phyloP scores from a whole-genome alignment of 768 basidiomycete genomes.

The Calocybe indica region DNA sequence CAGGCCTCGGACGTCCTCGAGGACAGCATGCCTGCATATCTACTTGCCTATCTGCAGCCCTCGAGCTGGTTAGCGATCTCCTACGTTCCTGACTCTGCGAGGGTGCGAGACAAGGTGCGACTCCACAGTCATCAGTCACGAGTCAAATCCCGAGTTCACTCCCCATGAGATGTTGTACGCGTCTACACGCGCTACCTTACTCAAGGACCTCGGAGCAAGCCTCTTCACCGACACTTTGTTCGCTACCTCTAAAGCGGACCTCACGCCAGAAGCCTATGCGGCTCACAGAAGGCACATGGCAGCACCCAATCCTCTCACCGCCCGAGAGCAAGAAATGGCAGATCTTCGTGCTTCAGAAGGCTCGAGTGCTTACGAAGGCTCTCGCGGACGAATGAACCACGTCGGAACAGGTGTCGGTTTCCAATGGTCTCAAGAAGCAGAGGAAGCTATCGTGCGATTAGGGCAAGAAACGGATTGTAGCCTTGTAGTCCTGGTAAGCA shows the following conservation, averaged over 20 bases:
- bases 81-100: constrained; percentile 81
- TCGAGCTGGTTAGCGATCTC: constrained; percentile 68
- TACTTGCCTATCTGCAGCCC: constrained; percentile 59
- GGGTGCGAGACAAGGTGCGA: constrained; percentile 74
- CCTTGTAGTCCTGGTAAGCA: constrained; percentile 63
- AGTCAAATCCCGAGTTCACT: constrained; percentile 1
- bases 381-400: constrained; percentile 47
- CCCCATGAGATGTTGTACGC: constrained; percentile 78
- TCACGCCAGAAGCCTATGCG: constrained; percentile 65
- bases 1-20: constrained; percentile 46
- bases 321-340: constrained; percentile 76
- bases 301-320: constrained; percentile 79
- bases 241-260: constrained; percentile 65
- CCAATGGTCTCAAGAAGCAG: constrained; percentile 60
- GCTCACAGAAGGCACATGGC: constrained; percentile 64
- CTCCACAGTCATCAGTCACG: not conserved
- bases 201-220: constrained; percentile 69
- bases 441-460: constrained; percentile 58
- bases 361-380: constrained; percentile 49
- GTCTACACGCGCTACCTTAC: constrained; percentile 63
- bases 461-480: constrained; percentile 38
- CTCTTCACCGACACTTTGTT: constrained; percentile 72
- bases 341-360: constrained; percentile 73
- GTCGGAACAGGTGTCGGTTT: constrained; percentile 58
- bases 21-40: constrained; percentile 64